Evolutionary conservation across 305 asterid genomes (phyloP).

Genomic region (Fraxinus albicans): DNA sequence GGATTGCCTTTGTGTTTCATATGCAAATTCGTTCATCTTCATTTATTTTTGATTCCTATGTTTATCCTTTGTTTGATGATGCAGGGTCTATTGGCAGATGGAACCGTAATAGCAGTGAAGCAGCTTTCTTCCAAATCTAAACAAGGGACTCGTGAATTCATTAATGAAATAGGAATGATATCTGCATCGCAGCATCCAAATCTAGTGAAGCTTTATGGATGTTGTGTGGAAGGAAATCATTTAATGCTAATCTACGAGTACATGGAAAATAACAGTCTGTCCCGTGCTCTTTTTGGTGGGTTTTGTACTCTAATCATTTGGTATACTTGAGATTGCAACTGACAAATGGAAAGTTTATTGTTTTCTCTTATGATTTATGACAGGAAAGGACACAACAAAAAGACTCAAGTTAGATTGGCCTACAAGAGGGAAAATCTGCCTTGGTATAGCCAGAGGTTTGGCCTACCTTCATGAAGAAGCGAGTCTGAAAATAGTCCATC

Average conservation of each 20-base stretch:
- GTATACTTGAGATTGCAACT: background rate
- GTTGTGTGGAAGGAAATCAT: slow-evolving; percentile 90
- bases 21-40: background rate
- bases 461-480: slow-evolving; percentile 92
- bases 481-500: slow-evolving; percentile 71
- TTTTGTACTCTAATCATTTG: slow-evolving; percentile 2
- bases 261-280: slow-evolving; percentile 85
- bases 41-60: background rate
- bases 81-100: slow-evolving; percentile 81
- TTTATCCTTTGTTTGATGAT: slow-evolving; percentile 11
- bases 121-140: slow-evolving; percentile 88
- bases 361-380: slow-evolving; percentile 8
- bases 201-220: slow-evolving; percentile 85
- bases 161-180: slow-evolving; percentile 86
- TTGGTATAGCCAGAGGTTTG: slow-evolving; percentile 81
- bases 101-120: slow-evolving; percentile 88
- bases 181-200: slow-evolving; percentile 81
- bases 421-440: slow-evolving; percentile 66
- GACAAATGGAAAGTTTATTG: background rate
- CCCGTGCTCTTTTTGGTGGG: slow-evolving; percentile 89
- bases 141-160: slow-evolving; percentile 88
- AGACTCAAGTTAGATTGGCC: slow-evolving; percentile 77
- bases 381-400: slow-evolving; percentile 52
- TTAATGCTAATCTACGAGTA: slow-evolving; percentile 73
- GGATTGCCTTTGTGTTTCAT: background rate